phyloP scores from a whole-genome alignment of 768 basidiomycete genomes.

The Rhodocollybia butyracea region DNA sequence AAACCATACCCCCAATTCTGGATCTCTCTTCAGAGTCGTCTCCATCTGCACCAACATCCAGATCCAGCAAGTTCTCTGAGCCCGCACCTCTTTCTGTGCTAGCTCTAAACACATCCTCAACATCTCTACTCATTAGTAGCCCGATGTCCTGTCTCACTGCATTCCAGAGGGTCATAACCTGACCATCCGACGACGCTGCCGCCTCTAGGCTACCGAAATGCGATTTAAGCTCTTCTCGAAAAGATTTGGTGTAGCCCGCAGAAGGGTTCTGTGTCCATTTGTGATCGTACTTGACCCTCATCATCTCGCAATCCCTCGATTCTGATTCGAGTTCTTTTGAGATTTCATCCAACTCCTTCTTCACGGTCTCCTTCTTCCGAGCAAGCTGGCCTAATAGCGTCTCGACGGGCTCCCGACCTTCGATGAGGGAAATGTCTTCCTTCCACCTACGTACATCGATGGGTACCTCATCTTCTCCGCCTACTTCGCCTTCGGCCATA shows the following conservation, averaged over 20 bases:
- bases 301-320: conserved; percentile 81
- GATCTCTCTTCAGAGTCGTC: conserved; percentile 71
- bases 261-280: conserved; percentile 86
- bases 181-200: conserved; percentile 74
- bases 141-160: conserved; percentile 61
- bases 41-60: conserved; percentile 61
- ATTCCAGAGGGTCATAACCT: conserved; percentile 73
- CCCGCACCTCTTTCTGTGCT: background rate
- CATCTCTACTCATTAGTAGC: conserved; percentile 38
- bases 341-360: conserved; percentile 57
- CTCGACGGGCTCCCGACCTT: conserved; percentile 68
- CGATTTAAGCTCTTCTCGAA: conserved; percentile 77
- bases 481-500: conserved; percentile 64
- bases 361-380: conserved; percentile 54
- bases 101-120: conserved; percentile 55
- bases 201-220: conserved; percentile 70
- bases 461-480: conserved; percentile 65
- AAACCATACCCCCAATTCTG: conserved; percentile 64
- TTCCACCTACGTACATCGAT: conserved; percentile 69
- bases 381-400: conserved; percentile 55
- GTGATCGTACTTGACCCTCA: conserved; percentile 85
- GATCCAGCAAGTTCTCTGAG: conserved; percentile 37
- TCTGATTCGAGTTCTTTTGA: conserved; percentile 76
- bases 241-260: conserved; percentile 62
- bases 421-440: conserved; percentile 68